Evolutionary conservation across 148 eudicot species (phyloP), one percentile per base, ranked within the genome.

Genomic region (Dysphania ambrosioides): DNA sequence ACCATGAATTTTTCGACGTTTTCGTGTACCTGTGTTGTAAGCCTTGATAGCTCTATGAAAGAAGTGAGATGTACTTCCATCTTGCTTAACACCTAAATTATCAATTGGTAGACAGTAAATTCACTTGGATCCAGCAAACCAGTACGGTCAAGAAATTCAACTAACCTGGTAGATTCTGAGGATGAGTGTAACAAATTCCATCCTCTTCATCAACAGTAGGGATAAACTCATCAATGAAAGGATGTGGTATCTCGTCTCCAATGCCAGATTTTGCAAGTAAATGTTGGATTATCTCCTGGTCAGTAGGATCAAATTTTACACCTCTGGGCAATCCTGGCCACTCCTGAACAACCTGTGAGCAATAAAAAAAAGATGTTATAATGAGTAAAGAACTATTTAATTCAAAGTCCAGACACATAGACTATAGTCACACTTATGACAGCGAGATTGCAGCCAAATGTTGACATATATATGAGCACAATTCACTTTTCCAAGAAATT

Each of bases 251-350:
- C 70, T 70, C 77, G 75, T 80, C 64, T 59, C 73, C 84, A 69
- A 58, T 70, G 6, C 91, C 94, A 79, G 73, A 77, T 86, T 96
- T 89, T 21, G 93, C 92, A 49, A 83, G 89, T 75, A 92, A 86
- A 80, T 96, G 97, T 82, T 89, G 90, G 53, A 90, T 83, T 63
- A 90, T 89, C 81, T 96, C 99, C 80, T 86, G 97, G 72, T 96
- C 99, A 73, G 97, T 79, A 13, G 99, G 99, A 82, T 96, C 99
- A 74, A 96, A 96, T 81, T 96, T 96, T 58, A 92, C 99, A 11
- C 99, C 97, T 77, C 85, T 85, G 2, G 99, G 99, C 68, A 95
- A 83, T 77, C 99, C 97, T 23, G 99, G 97, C 97, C 99, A 96
- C 66, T 86, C 93, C 60, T 87, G 90, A 66, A 80, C 78, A 15